A percentile compares a stretch with the other conserved stretches of the same genome.
Conservation (phyloP, 2,329 filamentous ascomycete species). For the Thelonectria olida region DNA sequence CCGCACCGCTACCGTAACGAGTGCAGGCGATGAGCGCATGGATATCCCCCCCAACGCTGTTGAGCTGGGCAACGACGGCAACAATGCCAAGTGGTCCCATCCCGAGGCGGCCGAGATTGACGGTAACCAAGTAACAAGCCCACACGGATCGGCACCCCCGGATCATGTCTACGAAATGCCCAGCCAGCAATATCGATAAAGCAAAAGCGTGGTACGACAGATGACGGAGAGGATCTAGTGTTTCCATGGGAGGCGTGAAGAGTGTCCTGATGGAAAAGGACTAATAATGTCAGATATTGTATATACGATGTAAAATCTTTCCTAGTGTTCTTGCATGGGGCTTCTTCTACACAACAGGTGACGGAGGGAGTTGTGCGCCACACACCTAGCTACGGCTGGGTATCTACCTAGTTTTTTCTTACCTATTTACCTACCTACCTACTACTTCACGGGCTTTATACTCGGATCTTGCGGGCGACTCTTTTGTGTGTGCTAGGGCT, state of each 20-base stretch:
- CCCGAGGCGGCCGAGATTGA: conserved; percentile 51
- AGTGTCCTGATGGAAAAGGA: conserved; percentile 18
- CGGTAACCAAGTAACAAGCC: conserved; percentile 43
- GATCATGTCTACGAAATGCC: conserved; percentile 56
- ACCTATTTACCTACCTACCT: conserved; percentile 2
- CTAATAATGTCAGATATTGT: conserved; percentile 44
- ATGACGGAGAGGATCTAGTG: conserved; percentile 19
- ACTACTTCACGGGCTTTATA: conserved; percentile 2
- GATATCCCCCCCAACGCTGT: conserved; percentile 34
- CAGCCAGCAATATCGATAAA: conserved; percentile 48
- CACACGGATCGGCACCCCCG: conserved; percentile 37
- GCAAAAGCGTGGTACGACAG: background rate
- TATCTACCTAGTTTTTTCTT: background rate
- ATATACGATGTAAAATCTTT: conserved; percentile 40
- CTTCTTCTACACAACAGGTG: conserved; percentile 28
- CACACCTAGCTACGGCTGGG: conserved; percentile 7
- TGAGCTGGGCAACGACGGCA: conserved; percentile 47
- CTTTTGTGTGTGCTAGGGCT: background rate
- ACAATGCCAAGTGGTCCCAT: conserved; percentile 46
- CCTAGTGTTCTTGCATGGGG: conserved; percentile 28
- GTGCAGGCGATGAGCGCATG: background rate
- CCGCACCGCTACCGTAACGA: conserved; percentile 28
- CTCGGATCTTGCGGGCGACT: conserved; percentile 8
- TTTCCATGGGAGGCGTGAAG: conserved; percentile 4
- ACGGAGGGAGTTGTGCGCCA: conserved; percentile 11